Evolutionary conservation across 495 filamentous ascomycete species (phyloP), one percentile per base, ranked within the genome.

Genomic region (Aspergillus haitiensis): DNA sequence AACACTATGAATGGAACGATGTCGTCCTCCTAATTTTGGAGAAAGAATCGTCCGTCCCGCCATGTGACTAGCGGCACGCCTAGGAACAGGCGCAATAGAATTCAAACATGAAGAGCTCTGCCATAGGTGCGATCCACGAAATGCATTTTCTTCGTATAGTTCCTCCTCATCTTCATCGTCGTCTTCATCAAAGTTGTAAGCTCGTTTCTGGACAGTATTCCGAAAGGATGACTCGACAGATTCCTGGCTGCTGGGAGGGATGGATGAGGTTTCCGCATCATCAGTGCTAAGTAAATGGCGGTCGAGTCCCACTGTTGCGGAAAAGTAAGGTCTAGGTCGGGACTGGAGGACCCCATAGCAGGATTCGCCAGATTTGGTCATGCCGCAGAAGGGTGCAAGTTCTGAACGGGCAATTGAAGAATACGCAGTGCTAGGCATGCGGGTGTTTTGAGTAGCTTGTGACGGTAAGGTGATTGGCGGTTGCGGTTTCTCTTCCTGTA

Each of bases 351-450:
- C 56, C n/a, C 50, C 50, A n/a, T 37, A 11, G 33, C 46, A 59
- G 18, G 62, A 35, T 33, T 64, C 84, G 39, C 83, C 86, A 57
- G 84, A 78, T 65, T 86, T 88, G 67, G 86, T 72, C 59, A 90
- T 77, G 1, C 90, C 90, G 73, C 89, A 91, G 73, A 90, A 94
- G 6, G 91, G 90, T 13, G 84, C 74, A 32, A 94, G 75, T 64
- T 91, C 89, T 9, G 79, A 55, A 56, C 53, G 60, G 68, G 55
- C 52, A 64, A 63, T 68, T 64, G 65, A 45, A 58, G 55, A 37
- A 35, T 44, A 59, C 42, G 49, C 50, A 35, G 16, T 69, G 57
- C 51, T 61, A 18, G 13, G 13, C 9, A 48, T 21, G 31, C 9
- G 11, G 15, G 11, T 45, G 13, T 33, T 40, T 33, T 12, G 40